Percentiles rank a stretch among this genome's conserved stretches.
Evolutionary conservation across 2,329 filamentous ascomycete species (phyloP).

Genomic region (Stemphylium lycopersici): DNA sequence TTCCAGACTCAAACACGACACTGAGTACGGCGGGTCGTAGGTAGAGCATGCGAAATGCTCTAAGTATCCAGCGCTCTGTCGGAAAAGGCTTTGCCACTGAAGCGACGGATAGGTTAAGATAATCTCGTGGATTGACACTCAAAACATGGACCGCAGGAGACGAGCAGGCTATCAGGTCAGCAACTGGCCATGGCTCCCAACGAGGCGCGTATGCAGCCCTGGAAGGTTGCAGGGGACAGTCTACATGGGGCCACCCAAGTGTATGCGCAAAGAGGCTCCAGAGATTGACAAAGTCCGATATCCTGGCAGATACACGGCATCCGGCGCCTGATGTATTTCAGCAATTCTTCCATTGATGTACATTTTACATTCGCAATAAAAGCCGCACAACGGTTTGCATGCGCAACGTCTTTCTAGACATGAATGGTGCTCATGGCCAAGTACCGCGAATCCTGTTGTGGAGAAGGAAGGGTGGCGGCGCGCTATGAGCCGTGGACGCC

Average conservation of each 20-base stretch:
- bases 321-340: neutral
- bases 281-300: neutral
- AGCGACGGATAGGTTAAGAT: slow-evolving; percentile 1
- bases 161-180: neutral
- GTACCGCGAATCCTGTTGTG: neutral
- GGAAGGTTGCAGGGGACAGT: neutral
- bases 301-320: neutral
- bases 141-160: neutral
- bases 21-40: neutral
- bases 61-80: neutral
- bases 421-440: neutral
- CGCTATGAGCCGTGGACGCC: neutral
- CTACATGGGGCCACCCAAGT: slow-evolving; percentile 3
- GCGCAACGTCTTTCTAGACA: neutral
- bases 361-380: neutral
- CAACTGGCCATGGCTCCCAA: neutral
- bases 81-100: neutral
- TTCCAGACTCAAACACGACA: neutral
- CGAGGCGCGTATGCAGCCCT: neutral
- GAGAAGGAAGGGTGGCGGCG: neutral
- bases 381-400: neutral
- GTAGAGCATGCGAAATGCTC: neutral
- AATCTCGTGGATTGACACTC: neutral
- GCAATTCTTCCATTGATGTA: neutral
- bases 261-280: neutral